Percentiles rank a stretch among this genome's conserved stretches.
Conservation (phyloP, 1,139 yeast species). For the Komagataea norvegica region DNA sequence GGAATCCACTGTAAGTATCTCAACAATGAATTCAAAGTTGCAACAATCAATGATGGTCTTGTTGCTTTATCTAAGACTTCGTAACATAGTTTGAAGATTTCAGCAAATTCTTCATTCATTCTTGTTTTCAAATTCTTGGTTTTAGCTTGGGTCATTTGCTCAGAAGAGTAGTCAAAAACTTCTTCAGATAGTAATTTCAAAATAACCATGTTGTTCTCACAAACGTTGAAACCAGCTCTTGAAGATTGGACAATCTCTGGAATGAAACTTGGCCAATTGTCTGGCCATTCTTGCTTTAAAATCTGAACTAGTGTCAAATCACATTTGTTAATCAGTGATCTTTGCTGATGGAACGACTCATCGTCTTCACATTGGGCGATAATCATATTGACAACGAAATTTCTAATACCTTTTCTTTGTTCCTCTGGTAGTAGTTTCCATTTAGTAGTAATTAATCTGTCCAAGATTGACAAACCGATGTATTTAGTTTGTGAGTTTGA, state of each 20-base stretch:
- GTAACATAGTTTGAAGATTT: constrained; percentile 86
- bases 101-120: constrained; percentile 87
- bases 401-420: constrained; percentile 85
- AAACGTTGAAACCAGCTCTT: constrained; percentile 81
- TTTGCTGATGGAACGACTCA: constrained; percentile 64
- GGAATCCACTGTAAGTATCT: constrained; percentile 96
- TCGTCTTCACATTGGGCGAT: constrained; percentile 88
- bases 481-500: constrained; percentile 83
- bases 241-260: constrained; percentile 89
- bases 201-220: constrained; percentile 96
- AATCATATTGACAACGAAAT: constrained; percentile 90
- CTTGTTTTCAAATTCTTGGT: constrained; percentile 76
- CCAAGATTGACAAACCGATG: constrained; percentile 85
- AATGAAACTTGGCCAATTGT: constrained; percentile 94
- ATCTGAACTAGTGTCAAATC: constrained; percentile 92
- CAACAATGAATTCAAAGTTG: constrained; percentile 79
- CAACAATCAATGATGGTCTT: constrained; percentile 73
- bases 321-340: constrained; percentile 85
- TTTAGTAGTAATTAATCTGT: constrained; percentile 81
- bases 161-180: constrained; percentile 90
- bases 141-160: constrained; percentile 95
- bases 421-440: constrained; percentile 92
- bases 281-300: constrained; percentile 98
- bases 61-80: constrained; percentile 88
- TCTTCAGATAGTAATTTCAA: constrained; percentile 88